Base-by-base conservation (phyloP, 352 stramenopile genomes). In the Phytophthora lateralis region DNA sequence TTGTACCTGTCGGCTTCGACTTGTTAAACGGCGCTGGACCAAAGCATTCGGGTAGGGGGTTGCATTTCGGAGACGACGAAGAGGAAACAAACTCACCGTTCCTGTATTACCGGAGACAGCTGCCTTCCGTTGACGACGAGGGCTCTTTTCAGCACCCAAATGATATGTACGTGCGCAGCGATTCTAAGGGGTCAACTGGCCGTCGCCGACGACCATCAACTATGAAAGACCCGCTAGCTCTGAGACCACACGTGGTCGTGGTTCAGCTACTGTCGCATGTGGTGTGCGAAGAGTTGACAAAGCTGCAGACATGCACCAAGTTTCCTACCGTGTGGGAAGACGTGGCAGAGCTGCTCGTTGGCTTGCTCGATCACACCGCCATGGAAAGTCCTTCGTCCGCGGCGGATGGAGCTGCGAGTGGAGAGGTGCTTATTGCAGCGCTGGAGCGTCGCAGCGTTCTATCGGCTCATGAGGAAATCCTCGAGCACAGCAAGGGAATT, bases 381-480 rank as follows among this genome's bases (percentile, higher is more conserved):
- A 63, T 85, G 34, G 63, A 76, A 18, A 72, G 50, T 4, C 51
- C 66, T 41, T 42, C 55, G 12, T 51, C 52, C 4, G 37, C 60
- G 9, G 48, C 35, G 12, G 49, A 71, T 30, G 55, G 69, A 49
- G 58, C 75, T 34, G 38, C 60, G 10, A 74, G 67, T 37, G 66
- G 53, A 3, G 67, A 73, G 45, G 63, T 73, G n/a, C 26, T 86
- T 34, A 70, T 88, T 27, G 77, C 72, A 3, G 79, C 80, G n/a
- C 49, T 92, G 11, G 82, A 92, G 27, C 77, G 82, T 12, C 76
- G 82, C 49, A 86, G 75, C 26, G 75, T 88, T 10, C 55, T 88
- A 29, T 85, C 75, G 14, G 75, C 76, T 0, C 83, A 92, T 34
- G 83, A 92, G 41, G 83, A 92, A 51, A 90, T 92, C 49, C 63